Conservation (phyloP, 768 basidiomycete species). For the Calocera cornea region DNA sequence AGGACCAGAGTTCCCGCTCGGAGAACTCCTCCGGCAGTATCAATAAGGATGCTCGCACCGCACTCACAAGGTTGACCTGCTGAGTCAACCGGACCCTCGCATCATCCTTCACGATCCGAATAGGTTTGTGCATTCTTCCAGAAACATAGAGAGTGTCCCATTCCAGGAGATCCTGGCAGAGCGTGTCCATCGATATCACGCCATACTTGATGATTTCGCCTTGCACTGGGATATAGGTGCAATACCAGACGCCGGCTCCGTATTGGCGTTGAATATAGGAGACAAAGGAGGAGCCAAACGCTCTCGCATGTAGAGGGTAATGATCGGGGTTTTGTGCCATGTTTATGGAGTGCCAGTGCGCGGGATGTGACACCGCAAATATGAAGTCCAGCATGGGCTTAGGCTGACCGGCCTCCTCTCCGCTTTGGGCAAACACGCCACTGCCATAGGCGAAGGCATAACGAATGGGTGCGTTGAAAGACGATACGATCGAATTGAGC, state of each 20-base stretch:
- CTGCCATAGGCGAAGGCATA: slow-evolving; percentile 98
- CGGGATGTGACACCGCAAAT: slow-evolving; percentile 86
- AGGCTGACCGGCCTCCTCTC: slow-evolving; percentile 35
- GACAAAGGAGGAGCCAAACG: slow-evolving; percentile 73
- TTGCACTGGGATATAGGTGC: slow-evolving; percentile 70
- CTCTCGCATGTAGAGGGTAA: slow-evolving; percentile 79
- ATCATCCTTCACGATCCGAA: slow-evolving; percentile 84
- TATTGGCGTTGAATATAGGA: slow-evolving; percentile 48
- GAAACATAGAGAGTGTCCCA: slow-evolving; percentile 91
- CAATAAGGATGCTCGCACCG: slow-evolving; percentile 78
- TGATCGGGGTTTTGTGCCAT: slow-evolving; percentile 83
- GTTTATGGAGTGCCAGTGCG: slow-evolving; percentile 91
- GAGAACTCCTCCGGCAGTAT: slow-evolving; percentile 71
- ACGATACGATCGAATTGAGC: slow-evolving; percentile 62
- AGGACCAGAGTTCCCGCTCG: slow-evolving; percentile 68
- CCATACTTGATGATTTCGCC: slow-evolving; percentile 96
- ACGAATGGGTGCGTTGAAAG: slow-evolving; percentile 81
- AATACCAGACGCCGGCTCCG: slow-evolving; percentile 88
- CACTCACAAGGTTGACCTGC: slow-evolving; percentile 85
- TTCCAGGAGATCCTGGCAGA: slow-evolving; percentile 79
- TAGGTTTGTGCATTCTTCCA: slow-evolving; percentile 94
- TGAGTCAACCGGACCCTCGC: slow-evolving; percentile 82
- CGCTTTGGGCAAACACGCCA: slow-evolving; percentile 87
- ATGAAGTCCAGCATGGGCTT: slow-evolving; percentile 90
- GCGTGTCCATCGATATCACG: slow-evolving; percentile 76